Evolutionary conservation across 2,329 filamentous ascomycete species (phyloP), one percentile per base, ranked within the genome.

Genomic region (Nemania bipapillata): DNA sequence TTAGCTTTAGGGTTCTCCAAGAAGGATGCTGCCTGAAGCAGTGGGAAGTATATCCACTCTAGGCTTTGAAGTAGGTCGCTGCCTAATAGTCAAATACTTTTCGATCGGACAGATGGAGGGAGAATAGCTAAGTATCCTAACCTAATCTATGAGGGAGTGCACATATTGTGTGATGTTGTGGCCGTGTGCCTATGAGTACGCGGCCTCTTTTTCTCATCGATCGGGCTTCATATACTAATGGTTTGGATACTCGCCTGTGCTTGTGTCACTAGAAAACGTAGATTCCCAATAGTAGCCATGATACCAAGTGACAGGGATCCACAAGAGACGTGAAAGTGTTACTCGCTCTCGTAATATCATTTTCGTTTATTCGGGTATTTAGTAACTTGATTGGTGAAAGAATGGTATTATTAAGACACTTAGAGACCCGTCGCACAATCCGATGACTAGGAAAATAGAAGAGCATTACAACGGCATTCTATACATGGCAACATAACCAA

Each of bases 161-260:
- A 52, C 52, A 28, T 17, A 42, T 55, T 22, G 26, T 42, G 65
- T 60, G 32, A 49, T 50, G 35, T 17, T 57, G 24, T 35, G 45
- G 30, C 15, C 22, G 47, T 24, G n/a, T 35, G n/a, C 28, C 28
- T 24, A 12, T 35, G n/a, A 37, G 22, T 54, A 22, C 40, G 40
- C 20, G 30, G 15, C 28, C 30, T 30, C 17, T 28, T 17, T n/a
- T 40, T 40, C 37, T 40, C 17, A 4, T n/a, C 24, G 4, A n/a
- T 42, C 30, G 24, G 42, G 15, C 35, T 52, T n/a, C 24, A 26
- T 22, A 35, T 32, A 40, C 26, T 37, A 6, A 26, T 55, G 35
- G 22, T 37, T 35, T 15, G 30, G 17, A 63, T 37, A 11, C 28
- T 50, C 45, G 11, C 2, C 15, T 63, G 35, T 42, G 28, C 26